Evolutionary conservation across 257 asterid species (phyloP).

Genomic region (Solanum ossicruentum): DNA sequence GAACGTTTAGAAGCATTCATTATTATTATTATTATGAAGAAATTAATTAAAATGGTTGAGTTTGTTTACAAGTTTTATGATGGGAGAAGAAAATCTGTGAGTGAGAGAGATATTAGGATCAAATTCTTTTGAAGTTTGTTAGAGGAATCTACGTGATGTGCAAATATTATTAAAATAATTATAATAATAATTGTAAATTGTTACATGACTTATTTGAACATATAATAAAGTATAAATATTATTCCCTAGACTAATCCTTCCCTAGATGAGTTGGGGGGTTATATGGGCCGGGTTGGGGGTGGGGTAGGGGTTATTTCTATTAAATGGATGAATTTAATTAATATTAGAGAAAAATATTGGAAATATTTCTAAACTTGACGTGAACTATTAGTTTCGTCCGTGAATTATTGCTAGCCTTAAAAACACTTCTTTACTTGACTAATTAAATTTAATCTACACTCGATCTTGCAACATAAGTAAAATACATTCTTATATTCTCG

Average conservation of each 20-base stretch:
- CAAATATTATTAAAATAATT: background rate
- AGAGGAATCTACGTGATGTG: background rate
- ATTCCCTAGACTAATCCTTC: too few relatives aligned
- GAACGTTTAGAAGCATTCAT: background rate
- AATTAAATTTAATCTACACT: too few relatives aligned
- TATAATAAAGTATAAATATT: background rate
- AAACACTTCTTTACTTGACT: too few relatives aligned
- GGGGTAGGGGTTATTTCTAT: too few relatives aligned
- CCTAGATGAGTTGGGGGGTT: too few relatives aligned
- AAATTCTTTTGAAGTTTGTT: background rate
- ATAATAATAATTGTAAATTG: background rate
- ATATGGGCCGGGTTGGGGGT: too few relatives aligned
- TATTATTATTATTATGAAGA: background rate
- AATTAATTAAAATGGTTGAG: background rate
- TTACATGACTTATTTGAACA: background rate
- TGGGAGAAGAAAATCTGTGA: background rate
- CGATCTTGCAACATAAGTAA: too few relatives aligned
- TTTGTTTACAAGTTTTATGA: background rate
- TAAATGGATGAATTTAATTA: background rate
- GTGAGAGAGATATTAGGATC: conserved; percentile 1
- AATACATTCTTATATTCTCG: too few relatives aligned
- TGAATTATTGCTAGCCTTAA: too few relatives aligned
- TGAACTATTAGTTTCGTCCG: too few relatives aligned
- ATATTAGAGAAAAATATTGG: too few relatives aligned
- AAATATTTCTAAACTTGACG: too few relatives aligned